A percentile compares a stretch with the other conserved stretches of the same genome.
Evolutionary conservation across 208 protist species (phyloP).

Genomic region (Trypanosoma cruzi): DNA sequence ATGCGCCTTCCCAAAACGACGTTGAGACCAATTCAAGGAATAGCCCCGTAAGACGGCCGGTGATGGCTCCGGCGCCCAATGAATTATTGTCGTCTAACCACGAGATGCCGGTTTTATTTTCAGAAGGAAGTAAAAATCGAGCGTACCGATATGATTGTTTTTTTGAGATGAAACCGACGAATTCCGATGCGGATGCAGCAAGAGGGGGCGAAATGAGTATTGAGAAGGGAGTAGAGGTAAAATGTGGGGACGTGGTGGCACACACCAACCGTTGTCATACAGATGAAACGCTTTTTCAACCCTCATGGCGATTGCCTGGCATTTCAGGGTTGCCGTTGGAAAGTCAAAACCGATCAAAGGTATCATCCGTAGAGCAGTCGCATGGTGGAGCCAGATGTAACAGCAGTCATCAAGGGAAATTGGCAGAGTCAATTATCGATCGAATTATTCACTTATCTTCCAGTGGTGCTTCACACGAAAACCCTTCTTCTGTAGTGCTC

Average conservation of each 20-base stretch:
- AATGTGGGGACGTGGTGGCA: neutral
- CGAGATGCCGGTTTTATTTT: neutral
- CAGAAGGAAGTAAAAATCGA: neutral
- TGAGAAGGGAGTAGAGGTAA: neutral
- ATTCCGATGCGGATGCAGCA: neutral
- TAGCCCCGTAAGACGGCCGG: neutral
- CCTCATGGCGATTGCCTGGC: neutral
- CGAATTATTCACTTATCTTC: conserved; percentile 14
- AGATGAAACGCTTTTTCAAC: neutral
- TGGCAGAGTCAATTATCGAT: conserved; percentile 19
- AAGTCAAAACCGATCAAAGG: neutral
- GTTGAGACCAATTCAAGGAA: neutral
- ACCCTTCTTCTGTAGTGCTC: neutral
- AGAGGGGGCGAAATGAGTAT: neutral
- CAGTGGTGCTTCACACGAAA: neutral
- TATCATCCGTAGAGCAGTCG: neutral
- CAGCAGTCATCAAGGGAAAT: neutral
- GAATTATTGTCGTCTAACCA: neutral
- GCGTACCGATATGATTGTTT: neutral
- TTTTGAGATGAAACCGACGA: neutral
- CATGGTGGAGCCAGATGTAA: neutral
- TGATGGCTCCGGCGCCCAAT: neutral
- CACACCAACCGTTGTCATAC: neutral
- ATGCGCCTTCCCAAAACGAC: neutral
- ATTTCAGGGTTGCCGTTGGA: neutral